A percentile compares a stretch with the other conserved stretches of the same genome.
phyloP scores from a whole-genome alignment of 345 rosid species.

The Syzygium jambos region DNA sequence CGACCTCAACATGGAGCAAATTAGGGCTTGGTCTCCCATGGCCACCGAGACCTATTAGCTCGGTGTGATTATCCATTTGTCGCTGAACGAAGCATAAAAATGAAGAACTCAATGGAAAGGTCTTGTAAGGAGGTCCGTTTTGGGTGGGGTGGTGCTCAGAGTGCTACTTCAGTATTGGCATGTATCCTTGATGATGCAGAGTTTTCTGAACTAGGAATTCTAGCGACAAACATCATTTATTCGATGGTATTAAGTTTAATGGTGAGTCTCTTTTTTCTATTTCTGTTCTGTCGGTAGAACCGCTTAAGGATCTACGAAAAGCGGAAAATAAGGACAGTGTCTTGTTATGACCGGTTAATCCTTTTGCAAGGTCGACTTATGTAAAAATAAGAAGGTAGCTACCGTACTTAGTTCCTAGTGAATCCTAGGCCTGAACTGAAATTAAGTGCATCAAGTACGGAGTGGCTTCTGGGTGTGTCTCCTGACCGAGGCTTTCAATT shows the following conservation, averaged over 20 bases:
- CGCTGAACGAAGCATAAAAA: not conserved
- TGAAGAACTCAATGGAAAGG: not conserved
- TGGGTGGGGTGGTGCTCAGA: not conserved
- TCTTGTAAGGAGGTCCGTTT: not conserved
- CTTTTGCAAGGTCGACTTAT: not conserved
- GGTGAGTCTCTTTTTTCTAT: not conserved
- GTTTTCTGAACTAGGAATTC: not conserved
- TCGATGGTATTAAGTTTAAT: not conserved
- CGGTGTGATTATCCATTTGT: not conserved
- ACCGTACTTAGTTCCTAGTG: not conserved
- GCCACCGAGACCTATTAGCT: no score
- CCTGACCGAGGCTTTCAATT: rapidly evolving
- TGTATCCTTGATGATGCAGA: not conserved
- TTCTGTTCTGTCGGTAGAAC: not conserved
- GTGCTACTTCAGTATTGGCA: not conserved
- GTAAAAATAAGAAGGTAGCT: not conserved
- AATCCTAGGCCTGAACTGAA: not conserved
- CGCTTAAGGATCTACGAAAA: not conserved
- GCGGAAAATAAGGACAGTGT: not conserved
- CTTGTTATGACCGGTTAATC: not conserved
- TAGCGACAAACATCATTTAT: not conserved
- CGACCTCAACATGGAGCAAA: no score
- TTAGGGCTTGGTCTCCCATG: no score
- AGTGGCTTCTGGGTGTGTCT: not conserved
- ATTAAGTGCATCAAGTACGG: not conserved